Evolutionary conservation across 2,329 filamentous ascomycete species (phyloP), one percentile per base, ranked within the genome.

Genomic region (Cordyceps cicadae): DNA sequence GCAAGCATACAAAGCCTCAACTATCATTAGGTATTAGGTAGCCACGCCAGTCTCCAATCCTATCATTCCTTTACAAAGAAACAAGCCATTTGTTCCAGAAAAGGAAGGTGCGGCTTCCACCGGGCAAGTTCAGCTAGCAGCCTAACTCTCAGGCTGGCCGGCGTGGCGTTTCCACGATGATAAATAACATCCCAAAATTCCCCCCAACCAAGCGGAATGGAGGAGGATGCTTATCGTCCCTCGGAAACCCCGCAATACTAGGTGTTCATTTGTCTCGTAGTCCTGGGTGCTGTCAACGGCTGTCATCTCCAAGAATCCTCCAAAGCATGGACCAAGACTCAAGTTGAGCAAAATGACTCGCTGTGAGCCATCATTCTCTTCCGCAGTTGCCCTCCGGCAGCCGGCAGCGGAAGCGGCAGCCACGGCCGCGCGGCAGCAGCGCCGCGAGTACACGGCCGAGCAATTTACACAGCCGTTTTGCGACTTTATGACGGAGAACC

Each of bases 401-500:
- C 48, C 37, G 37, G 7, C 29, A 29, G 29, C 29, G 29, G 29
- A 29, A 29, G 45, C 48, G 29, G 11, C 55, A 8, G 5, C 24
- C 26, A 49, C 43, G 26, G 29, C 29, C 43, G 54, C 39, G n/a
- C 43, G 19, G 29, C 19, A 24, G 37, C 29, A 50, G 11, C 24
- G 15, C 48, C 43, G 45, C 46, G 32, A 43, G 7, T 45, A 58
- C 65, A 76, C 76, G 52, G 82, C 85, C 3, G 85, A 86, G 68
- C 80, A 79, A 62, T 96, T 92, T 72, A 89, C 90, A 6, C 81
- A 90, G 74, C 90, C 92, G 0, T 97, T 96, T 72, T 87, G 88
- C 71, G 82, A 90, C 55, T 97, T 97, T 71, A 83, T 97, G 77
- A 89, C 86, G 49, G 82, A 89, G 63, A 96, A 96, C 70, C 93